Percentiles rank a stretch among this genome's conserved stretches.
Conservation (phyloP, 2,329 filamentous ascomycete genomes). For the Seiridium cupressi region DNA sequence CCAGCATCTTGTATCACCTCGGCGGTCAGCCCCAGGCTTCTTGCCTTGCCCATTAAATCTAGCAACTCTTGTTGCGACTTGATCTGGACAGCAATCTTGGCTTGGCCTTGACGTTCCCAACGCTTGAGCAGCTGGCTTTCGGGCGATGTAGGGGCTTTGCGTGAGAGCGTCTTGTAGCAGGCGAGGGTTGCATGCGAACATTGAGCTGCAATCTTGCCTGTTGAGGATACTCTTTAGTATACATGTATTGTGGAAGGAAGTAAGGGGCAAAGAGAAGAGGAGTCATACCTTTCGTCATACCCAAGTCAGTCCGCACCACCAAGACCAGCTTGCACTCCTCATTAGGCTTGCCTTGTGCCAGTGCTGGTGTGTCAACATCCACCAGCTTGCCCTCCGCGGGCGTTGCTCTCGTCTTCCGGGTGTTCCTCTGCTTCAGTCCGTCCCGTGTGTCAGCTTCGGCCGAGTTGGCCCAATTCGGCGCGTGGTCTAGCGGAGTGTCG, state of each 20-base stretch:
- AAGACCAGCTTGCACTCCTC: slow-evolving; percentile 96
- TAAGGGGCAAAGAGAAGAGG: background rate
- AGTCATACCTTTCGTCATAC: slow-evolving; percentile 87
- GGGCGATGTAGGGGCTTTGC: slow-evolving; percentile 47
- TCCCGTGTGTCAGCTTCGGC: slow-evolving; percentile 58
- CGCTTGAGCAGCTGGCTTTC: slow-evolving; percentile 67
- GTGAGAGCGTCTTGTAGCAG: slow-evolving; percentile 84
- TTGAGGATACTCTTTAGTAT: background rate
- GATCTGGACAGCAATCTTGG: slow-evolving; percentile 88
- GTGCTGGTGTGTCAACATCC: slow-evolving; percentile 33
- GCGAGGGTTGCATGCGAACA: slow-evolving; percentile 94
- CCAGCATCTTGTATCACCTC: slow-evolving; percentile 95
- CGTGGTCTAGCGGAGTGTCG: slow-evolving; percentile 60
- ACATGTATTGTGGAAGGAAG: too few species aligned
- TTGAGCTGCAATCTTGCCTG: slow-evolving; percentile 96
- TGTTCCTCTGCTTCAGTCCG: slow-evolving; percentile 38
- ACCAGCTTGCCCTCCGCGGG: slow-evolving; percentile 19
- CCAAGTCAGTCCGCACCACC: slow-evolving; percentile 88
- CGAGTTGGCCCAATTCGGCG: slow-evolving; percentile 65
- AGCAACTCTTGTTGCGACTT: slow-evolving; percentile 84
- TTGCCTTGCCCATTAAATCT: slow-evolving; percentile 70
- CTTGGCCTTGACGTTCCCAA: slow-evolving; percentile 86
- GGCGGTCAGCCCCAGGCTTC: slow-evolving; percentile 80
- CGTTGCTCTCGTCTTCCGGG: slow-evolving; percentile 13
- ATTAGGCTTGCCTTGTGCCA: slow-evolving; percentile 28